Evolutionary conservation across 495 filamentous ascomycete species (phyloP).

Genomic region (Parathielavia appendiculata): DNA sequence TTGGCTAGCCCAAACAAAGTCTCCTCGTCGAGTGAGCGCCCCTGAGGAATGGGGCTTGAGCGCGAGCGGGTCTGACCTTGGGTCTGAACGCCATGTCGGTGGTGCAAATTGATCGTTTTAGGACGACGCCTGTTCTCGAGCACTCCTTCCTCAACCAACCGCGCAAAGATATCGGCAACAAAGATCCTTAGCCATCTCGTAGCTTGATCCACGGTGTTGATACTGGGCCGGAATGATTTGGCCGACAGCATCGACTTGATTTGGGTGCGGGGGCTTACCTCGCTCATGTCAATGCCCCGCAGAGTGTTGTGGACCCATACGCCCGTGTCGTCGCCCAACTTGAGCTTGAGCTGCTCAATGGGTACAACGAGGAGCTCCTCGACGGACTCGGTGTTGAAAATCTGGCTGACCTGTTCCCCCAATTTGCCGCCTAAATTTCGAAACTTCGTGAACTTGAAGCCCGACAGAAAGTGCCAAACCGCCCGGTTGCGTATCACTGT

Average conservation of each 20-base stretch:
- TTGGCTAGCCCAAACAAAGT: slow-evolving; percentile 73
- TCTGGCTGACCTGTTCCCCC: slow-evolving; percentile 72
- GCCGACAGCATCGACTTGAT: slow-evolving; percentile 99
- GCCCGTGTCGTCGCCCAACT: slow-evolving; percentile 80
- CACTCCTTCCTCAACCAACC: slow-evolving; percentile 87
- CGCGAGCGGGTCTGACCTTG: slow-evolving; percentile 66
- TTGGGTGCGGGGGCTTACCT: slow-evolving; percentile 85
- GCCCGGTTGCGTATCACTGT: slow-evolving; percentile 85
- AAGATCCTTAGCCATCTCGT: slow-evolving; percentile 88
- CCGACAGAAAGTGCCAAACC: slow-evolving; percentile 69
- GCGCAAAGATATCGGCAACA: slow-evolving; percentile 82
- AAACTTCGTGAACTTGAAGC: slow-evolving; percentile 94
- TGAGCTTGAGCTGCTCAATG: slow-evolving; percentile 71
- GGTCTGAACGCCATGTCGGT: slow-evolving; percentile 64
- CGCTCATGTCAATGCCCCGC: slow-evolving; percentile 77
- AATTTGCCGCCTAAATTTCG: slow-evolving; percentile 94
- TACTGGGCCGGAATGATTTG: slow-evolving; percentile 86
- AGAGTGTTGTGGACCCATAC: slow-evolving; percentile 83
- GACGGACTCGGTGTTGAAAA: slow-evolving; percentile 76
- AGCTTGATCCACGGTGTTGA: slow-evolving; percentile 75
- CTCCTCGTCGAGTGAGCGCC: slow-evolving; percentile 63
- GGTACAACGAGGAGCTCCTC: slow-evolving; percentile 67
- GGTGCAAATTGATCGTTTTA: slow-evolving; percentile 75
- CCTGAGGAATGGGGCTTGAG: slow-evolving; percentile 70
- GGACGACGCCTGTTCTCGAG: slow-evolving; percentile 84